Percentiles rank a stretch among this genome's conserved stretches.
phyloP scores from a whole-genome alignment of 495 filamentous ascomycete species.

The Penicillium bialowiezense region DNA sequence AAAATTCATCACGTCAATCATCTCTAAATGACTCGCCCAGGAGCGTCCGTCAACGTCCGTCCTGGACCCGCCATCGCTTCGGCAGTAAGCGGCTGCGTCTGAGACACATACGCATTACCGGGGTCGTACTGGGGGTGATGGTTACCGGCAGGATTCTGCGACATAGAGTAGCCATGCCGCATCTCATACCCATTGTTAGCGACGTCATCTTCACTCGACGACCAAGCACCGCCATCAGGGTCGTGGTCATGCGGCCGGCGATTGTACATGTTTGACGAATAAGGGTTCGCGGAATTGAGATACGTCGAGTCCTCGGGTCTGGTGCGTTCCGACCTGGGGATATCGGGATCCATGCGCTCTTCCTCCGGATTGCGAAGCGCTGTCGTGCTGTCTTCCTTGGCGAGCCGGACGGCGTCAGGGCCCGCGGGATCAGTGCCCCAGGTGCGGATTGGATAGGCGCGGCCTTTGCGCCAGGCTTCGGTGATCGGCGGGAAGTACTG shows the following conservation, averaged over 20 bases:
- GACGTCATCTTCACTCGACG: conserved; percentile 43
- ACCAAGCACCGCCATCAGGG: conserved; percentile 35
- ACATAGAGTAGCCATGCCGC: conserved; percentile 33
- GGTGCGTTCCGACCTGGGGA: conserved; percentile 7
- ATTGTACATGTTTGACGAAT: conserved; percentile 23
- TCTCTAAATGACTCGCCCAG: conserved; percentile 15
- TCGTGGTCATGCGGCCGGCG: conserved; percentile 30
- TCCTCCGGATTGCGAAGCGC: conserved; percentile 34
- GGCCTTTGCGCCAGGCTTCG: conserved; percentile 57
- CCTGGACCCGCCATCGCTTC: conserved; percentile 9
- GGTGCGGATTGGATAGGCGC: conserved; percentile 59
- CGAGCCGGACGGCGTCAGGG: conserved; percentile 16
- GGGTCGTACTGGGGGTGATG: conserved; percentile 24
- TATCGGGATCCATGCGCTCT: conserved; percentile 23
- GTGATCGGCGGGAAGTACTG: conserved; percentile 57
- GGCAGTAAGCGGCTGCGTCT: conserved; percentile 15
- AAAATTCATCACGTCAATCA: conserved; percentile 1
- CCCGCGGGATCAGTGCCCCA: conserved; percentile 48
- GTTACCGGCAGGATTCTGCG: conserved; percentile 23
- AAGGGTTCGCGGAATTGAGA: conserved; percentile 19
- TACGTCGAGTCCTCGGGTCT: conserved; percentile 3
- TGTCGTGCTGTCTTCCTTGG: conserved; percentile 23
- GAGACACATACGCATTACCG: conserved; percentile 36
- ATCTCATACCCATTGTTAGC: conserved; percentile 38
- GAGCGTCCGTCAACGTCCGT: conserved; percentile 24